phyloP scores from a whole-genome alignment of 2,329 filamentous ascomycete genomes.

The Fusarium tupiense region DNA sequence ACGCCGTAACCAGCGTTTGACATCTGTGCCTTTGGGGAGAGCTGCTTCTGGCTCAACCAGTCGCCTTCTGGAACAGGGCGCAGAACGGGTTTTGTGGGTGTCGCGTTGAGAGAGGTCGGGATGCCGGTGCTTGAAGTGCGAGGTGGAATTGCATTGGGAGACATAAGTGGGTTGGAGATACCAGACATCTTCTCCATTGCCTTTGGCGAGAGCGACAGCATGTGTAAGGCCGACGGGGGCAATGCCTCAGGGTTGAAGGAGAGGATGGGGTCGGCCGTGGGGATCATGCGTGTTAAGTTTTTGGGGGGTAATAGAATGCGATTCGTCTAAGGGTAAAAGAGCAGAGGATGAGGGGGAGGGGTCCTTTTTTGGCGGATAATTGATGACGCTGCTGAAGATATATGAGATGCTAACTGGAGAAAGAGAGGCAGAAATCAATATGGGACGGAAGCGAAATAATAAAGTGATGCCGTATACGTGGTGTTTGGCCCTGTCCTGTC shows the following conservation, averaged over 20 bases:
- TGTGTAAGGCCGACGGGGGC: conserved; percentile 32
- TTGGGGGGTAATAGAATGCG: conserved; percentile 20
- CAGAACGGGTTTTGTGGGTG: conserved; percentile 49
- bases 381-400: conserved; percentile 13
- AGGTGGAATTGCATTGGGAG: conserved; percentile 74
- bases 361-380: neutral
- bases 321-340: conserved; percentile 2
- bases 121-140: conserved; percentile 68
- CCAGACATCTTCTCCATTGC: conserved; percentile 40
- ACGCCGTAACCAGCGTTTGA: conserved; percentile 34
- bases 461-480: neutral
- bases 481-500: conserved; percentile 6
- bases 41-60: conserved; percentile 62
- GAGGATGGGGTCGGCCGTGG: conserved; percentile 33
- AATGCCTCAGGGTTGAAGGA: conserved; percentile 26
- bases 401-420: neutral
- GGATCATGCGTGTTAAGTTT: conserved; percentile 37
- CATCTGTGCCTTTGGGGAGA: conserved; percentile 17
- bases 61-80: conserved; percentile 68
- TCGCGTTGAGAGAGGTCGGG: conserved; percentile 45
- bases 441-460: conserved; percentile 7
- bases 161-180: conserved; percentile 46
- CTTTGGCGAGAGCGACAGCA: conserved; percentile 38
- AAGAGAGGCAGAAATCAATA: neutral
- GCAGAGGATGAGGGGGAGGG: conserved; percentile 10